phyloP scores from a whole-genome alignment of 2,329 filamentous ascomycete genomes.

The Fusarium sterilihyphosum region DNA sequence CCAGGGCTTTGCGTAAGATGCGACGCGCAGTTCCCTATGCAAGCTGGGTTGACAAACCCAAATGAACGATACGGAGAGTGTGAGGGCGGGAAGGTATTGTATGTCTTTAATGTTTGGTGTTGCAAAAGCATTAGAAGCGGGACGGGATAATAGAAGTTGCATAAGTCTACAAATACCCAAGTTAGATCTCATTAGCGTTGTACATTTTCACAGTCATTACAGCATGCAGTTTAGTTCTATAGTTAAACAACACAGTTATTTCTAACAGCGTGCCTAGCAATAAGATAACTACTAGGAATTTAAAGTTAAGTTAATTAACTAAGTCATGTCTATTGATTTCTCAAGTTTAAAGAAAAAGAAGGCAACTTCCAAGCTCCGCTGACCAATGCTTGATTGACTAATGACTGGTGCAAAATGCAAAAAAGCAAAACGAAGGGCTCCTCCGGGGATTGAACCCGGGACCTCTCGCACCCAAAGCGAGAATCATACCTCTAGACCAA shows the following conservation, averaged over 20 bases:
- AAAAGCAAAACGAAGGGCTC: slow-evolving; percentile 2
- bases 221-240: background rate
- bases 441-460: slow-evolving; percentile 58
- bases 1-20: background rate
- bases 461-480: slow-evolving; percentile 51
- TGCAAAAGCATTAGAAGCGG: background rate
- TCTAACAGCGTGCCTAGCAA: fast-evolving
- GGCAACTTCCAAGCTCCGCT: fast-evolving
- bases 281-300: fast-evolving
- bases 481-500: slow-evolving; percentile 38
- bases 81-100: no score
- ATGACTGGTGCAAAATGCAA: fast-evolving
- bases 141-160: background rate
- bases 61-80: fast-evolving
- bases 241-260: fast-evolving
- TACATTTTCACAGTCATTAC: background rate
- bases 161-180: background rate
- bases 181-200: background rate
- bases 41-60: background rate
- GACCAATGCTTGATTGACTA: no score
- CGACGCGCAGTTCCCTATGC: background rate
- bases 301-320: fast-evolving
- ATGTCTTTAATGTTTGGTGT: fast-evolving
- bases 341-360: no score
- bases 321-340: fast-evolving